phyloP scores from a whole-genome alignment of 495 filamentous ascomycete species.

The Neurospora sp. region DNA sequence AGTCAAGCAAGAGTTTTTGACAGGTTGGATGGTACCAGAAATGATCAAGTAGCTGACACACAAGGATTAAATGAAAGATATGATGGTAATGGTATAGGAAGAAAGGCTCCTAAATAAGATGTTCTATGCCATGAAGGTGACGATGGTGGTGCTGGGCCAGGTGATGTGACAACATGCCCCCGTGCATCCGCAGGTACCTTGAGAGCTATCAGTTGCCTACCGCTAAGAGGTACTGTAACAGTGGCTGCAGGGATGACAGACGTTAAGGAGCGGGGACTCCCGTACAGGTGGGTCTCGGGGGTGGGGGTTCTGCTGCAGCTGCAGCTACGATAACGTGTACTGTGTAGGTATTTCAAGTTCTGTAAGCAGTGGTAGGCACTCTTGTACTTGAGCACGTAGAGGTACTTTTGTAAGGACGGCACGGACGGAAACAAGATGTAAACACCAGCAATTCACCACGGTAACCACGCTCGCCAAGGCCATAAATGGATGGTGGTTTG shows the following conservation, averaged over 20 bases:
- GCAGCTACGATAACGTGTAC: not conserved
- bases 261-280: not conserved
- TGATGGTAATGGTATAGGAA: not conserved
- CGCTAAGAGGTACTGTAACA: not conserved
- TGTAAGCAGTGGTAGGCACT: not conserved
- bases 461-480: not conserved
- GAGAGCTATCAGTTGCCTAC: not conserved
- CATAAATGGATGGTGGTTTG: not conserved
- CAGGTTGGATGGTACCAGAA: not conserved
- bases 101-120: not conserved
- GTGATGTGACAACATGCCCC: not conserved
- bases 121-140: not conserved
- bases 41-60: not conserved
- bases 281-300: not conserved
- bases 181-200: not conserved
- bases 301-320: not conserved
- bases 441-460: not conserved
- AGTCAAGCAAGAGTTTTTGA: not conserved
- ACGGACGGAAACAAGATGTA: not conserved
- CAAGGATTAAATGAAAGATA: not conserved
- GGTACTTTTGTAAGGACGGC: too few species aligned
- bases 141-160: not conserved
- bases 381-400: not conserved
- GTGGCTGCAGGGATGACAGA: not conserved
- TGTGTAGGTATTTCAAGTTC: not conserved